Percentiles rank a stretch among this genome's conserved stretches.
These are phyloP conservation scores for Cordyceps militaris DNA, from an alignment of 2,329 filamentous ascomycete genomes.

Conservation along the genomic window DNA sequence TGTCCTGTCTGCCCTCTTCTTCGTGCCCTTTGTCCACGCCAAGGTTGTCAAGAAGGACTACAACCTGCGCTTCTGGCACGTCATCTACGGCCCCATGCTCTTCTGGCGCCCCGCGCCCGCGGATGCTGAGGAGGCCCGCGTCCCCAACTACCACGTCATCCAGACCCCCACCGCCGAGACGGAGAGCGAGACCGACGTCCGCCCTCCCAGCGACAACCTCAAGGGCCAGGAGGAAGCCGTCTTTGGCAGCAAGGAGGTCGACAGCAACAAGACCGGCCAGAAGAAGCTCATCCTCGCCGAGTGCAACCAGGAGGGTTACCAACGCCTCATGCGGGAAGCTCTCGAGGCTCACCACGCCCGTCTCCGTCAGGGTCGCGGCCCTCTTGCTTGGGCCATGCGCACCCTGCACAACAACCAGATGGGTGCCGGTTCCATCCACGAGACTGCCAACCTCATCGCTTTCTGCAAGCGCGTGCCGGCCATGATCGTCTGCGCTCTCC, in stretches of 20 bases:
- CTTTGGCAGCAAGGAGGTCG: conserved; percentile 28
- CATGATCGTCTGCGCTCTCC: conserved; percentile 50
- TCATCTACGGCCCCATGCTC: conserved; percentile 57
- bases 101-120: conserved; percentile 50
- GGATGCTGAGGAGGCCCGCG: conserved; percentile 45
- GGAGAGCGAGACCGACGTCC: conserved; percentile 5
- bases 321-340: conserved; percentile 51
- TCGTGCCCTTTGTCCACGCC: conserved; percentile 62
- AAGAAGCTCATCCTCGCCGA: conserved; percentile 39
- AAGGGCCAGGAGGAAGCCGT: conserved; percentile 21
- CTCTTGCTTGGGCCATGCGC: conserved; percentile 79
- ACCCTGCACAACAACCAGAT: conserved; percentile 66
- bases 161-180: conserved; percentile 51
- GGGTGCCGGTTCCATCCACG: conserved; percentile 66
- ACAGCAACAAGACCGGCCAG: conserved; percentile 28
- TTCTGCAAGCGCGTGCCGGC: conserved; percentile 62
- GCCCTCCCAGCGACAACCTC: conserved; percentile 17
- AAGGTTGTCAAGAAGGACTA: conserved; percentile 63
- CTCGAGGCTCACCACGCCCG: conserved; percentile 54
- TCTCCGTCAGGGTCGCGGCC: conserved; percentile 55
- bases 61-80: conserved; percentile 55
- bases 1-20: conserved; percentile 58
- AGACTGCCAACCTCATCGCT: conserved; percentile 61
- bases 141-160: conserved; percentile 72
- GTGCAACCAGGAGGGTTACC: conserved; percentile 46